These are phyloP conservation scores for Coemansia sp. DNA, from an alignment of 192 early-diverging fungal genomes.

Conservation along the genomic window DNA sequence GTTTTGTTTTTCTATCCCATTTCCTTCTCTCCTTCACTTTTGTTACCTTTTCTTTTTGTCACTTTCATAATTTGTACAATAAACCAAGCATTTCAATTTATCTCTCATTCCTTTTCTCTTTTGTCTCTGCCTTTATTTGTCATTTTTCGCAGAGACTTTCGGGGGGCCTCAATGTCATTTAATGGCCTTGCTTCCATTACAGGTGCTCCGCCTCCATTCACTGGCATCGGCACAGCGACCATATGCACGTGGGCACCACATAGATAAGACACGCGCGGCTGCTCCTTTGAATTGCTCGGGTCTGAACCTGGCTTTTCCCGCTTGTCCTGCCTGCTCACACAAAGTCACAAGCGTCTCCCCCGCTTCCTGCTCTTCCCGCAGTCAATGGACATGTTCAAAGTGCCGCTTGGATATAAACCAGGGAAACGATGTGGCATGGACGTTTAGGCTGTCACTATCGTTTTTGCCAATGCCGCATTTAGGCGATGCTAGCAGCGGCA, in stretches of 20 bases:
- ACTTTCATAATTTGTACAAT: background rate
- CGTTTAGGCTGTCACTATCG: background rate
- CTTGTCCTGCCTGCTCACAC: conserved; percentile 6
- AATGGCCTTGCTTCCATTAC: background rate
- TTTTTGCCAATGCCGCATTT: background rate
- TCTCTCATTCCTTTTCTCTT: background rate
- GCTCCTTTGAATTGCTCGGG: background rate
- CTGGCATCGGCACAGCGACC: background rate
- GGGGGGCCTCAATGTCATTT: background rate
- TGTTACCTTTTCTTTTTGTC: no score
- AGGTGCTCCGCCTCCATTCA: conserved; percentile 4
- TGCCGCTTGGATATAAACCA: background rate
- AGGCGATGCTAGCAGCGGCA: no score
- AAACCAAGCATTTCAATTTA: no score
- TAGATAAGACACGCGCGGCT: background rate
- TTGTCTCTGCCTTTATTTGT: background rate
- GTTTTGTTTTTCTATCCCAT: background rate
- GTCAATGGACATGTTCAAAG: background rate
- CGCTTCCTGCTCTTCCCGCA: background rate
- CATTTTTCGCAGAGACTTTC: background rate
- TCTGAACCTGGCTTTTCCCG: conserved; percentile 8
- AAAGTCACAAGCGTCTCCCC: conserved; percentile 9
- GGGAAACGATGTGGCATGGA: conserved; percentile 1
- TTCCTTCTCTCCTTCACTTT: background rate
- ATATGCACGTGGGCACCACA: background rate